These are phyloP conservation scores for Macrophomina tecta DNA, from an alignment of 2,329 filamentous ascomycete genomes.

Conservation along the genomic window DNA sequence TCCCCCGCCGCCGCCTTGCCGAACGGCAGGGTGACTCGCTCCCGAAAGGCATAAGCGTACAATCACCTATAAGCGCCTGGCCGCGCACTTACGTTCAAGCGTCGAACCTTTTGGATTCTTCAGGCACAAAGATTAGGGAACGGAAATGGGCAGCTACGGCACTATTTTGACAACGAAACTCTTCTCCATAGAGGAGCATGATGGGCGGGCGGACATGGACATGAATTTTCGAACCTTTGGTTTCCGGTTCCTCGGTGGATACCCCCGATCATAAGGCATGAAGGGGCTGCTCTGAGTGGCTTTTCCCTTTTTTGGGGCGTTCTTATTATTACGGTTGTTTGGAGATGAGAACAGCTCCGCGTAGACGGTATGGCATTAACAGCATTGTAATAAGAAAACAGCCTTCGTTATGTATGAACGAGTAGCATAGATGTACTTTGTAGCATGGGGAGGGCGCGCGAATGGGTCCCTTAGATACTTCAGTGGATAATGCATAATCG, in stretches of 20 bases:
- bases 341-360: conserved; percentile 11
- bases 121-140: conserved; percentile 20
- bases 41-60: conserved; percentile 68
- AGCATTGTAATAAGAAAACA: conserved; percentile 23
- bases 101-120: conserved; percentile 24
- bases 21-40: conserved; percentile 68
- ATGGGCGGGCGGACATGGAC: conserved; percentile 14
- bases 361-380: conserved; percentile 20
- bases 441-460: not conserved
- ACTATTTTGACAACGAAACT: conserved; percentile 21
- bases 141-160: conserved; percentile 22
- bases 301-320: not conserved
- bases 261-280: conserved; percentile 2
- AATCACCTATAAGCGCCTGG: conserved; percentile 8
- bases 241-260: conserved; percentile 7
- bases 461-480: conserved; percentile 1
- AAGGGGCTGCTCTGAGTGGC: conserved; percentile 2
- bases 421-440: conserved; percentile 27
- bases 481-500: conserved; percentile 18
- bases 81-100: conserved; percentile 23
- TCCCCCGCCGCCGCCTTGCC: conserved; percentile 53
- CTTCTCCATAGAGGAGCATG: conserved; percentile 18
- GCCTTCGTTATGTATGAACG: conserved; percentile 27
- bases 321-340: not conserved
- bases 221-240: conserved; percentile 5